Conservation (phyloP, 208 protist genomes). For the Trypanosoma mega region DNA sequence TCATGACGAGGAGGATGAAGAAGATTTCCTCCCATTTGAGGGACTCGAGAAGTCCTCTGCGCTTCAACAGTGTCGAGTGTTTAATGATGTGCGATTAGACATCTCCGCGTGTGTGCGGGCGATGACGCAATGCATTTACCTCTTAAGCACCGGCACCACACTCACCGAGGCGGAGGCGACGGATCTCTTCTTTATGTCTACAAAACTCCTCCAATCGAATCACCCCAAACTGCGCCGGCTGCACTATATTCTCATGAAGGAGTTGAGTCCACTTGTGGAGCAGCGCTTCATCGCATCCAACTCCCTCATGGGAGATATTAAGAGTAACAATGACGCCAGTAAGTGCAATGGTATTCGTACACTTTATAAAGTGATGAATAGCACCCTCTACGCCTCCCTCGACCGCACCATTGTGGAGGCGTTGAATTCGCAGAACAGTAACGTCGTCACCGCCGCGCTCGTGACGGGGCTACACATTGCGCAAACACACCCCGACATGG, state of each 20-base stretch:
- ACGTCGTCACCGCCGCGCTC: slow-evolving; percentile 96
- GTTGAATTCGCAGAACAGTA: slow-evolving; percentile 95
- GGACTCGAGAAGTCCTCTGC: slow-evolving; percentile 93
- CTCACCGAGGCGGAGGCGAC: slow-evolving; percentile 95
- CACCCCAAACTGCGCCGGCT: slow-evolving; percentile 95
- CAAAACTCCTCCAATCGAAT: slow-evolving; percentile 97
- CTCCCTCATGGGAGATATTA: slow-evolving; percentile 98
- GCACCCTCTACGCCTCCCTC: slow-evolving; percentile 92
- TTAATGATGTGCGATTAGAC: slow-evolving; percentile 92
- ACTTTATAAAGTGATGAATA: slow-evolving; percentile 96
- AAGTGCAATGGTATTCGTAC: slow-evolving; percentile 94
- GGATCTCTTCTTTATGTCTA: slow-evolving; percentile 98
- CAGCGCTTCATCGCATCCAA: slow-evolving; percentile 97
- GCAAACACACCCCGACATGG: slow-evolving; percentile 71
- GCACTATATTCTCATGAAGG: slow-evolving; percentile 98
- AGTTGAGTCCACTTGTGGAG: slow-evolving; percentile 92
- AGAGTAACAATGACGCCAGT: slow-evolving; percentile 88
- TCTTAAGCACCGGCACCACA: slow-evolving; percentile 91
- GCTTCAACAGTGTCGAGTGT: slow-evolving; percentile 95
- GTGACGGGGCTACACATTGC: slow-evolving; percentile 97
- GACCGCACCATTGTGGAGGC: slow-evolving; percentile 97
- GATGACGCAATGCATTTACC: slow-evolving; percentile 96
- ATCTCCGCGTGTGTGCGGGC: slow-evolving; percentile 82
- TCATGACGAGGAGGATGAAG: slow-evolving; percentile 81
- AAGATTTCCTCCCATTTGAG: slow-evolving; percentile 87